A percentile compares a stretch with the other conserved stretches of the same genome.
These are phyloP conservation scores for Corynascus novoguineensis DNA, from an alignment of 495 filamentous ascomycete species.

Conservation along the genomic window DNA sequence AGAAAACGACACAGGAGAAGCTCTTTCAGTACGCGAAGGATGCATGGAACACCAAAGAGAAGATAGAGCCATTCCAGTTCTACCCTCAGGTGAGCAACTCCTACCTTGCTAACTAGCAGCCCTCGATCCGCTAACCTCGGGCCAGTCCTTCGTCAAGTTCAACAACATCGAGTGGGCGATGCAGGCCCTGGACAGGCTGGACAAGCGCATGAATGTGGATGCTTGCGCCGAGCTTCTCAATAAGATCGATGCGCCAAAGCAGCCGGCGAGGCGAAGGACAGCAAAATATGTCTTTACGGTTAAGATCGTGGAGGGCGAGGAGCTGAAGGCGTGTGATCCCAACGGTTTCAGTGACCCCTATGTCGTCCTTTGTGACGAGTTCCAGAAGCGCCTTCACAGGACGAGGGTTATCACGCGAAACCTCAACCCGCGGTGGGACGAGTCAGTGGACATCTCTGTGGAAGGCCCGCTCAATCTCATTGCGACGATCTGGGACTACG, in stretches of 20 bases:
- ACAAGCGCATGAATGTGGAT: constrained; percentile 88
- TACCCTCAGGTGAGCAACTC: constrained; percentile 69
- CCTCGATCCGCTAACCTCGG: constrained; percentile 11
- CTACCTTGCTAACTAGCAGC: neutral
- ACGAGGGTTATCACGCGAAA: constrained; percentile 87
- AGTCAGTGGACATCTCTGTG: constrained; percentile 92
- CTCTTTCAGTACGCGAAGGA: constrained; percentile 90
- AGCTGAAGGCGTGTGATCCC: constrained; percentile 94
- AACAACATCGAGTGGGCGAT: constrained; percentile 97
- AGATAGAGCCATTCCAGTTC: constrained; percentile 96
- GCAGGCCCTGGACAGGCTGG: constrained; percentile 81
- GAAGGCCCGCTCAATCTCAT: constrained; percentile 88
- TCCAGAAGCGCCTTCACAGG: constrained; percentile 94
- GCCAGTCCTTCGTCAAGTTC: constrained; percentile 88
- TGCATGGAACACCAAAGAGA: constrained; percentile 89
- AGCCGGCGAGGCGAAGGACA: constrained; percentile 51
- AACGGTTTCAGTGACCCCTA: constrained; percentile 94
- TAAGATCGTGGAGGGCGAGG: constrained; percentile 98
- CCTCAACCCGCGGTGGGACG: constrained; percentile 96
- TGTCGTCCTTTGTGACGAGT: constrained; percentile 93
- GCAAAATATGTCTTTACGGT: constrained; percentile 96
- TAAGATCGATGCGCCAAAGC: constrained; percentile 49
- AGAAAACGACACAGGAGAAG: constrained; percentile 82
- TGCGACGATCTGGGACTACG: constrained; percentile 98
- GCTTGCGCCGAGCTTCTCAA: constrained; percentile 78